A percentile compares a stretch with the other conserved stretches of the same genome.
These are phyloP conservation scores for Ceratobasidium theobromae DNA, from an alignment of 1,284 basidiomycete genomes.

Conservation along the genomic window DNA sequence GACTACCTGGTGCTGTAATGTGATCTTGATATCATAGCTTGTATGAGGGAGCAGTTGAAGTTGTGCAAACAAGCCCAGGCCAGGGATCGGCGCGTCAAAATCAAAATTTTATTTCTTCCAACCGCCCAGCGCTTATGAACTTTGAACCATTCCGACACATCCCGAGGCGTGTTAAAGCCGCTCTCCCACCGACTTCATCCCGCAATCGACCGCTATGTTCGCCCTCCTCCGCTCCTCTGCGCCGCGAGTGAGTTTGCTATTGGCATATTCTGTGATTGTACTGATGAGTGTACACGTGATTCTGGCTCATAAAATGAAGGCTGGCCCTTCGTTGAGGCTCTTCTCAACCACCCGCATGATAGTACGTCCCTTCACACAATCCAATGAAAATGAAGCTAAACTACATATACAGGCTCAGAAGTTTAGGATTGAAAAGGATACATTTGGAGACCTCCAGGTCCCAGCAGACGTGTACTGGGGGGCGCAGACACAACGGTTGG, in stretches of 20 bases:
- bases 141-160: too few relatives aligned
- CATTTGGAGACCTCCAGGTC: conserved; percentile 91
- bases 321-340: conserved; percentile 25
- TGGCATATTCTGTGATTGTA: neutral
- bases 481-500: conserved; percentile 93
- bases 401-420: conserved; percentile 21
- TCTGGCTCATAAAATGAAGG: conserved; percentile 1
- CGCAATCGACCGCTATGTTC: conserved; percentile 2
- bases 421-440: conserved; percentile 72
- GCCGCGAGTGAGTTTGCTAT: neutral
- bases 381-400: neutral
- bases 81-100: too few relatives aligned
- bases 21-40: too few relatives aligned
- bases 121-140: too few relatives aligned
- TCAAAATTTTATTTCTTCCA: too few relatives aligned
- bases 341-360: conserved; percentile 27
- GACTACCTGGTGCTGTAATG: too few relatives aligned
- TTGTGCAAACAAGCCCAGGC: too few relatives aligned
- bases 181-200: neutral
- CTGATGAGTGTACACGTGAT: conserved; percentile 16
- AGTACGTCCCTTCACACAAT: neutral
- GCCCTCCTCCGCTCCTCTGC: conserved; percentile 9
- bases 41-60: too few relatives aligned
- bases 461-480: conserved; percentile 98
- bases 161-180: neutral